Conservation (phyloP, 805 yeast genomes). For the Metschnikowia borealis region DNA sequence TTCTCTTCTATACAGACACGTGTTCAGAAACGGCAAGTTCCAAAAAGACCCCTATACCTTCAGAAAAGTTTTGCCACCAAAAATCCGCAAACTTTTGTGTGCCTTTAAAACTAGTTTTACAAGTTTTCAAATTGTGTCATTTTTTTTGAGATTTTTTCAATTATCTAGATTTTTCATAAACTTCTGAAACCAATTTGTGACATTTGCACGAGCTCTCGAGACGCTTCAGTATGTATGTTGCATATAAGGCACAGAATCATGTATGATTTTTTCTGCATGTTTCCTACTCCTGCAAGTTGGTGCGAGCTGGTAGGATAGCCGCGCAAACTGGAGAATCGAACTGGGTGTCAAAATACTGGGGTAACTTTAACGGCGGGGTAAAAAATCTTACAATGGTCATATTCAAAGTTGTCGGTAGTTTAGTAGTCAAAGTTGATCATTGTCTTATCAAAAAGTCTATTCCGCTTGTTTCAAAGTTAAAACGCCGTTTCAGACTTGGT, state of each 20-base stretch:
- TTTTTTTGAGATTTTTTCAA: background rate
- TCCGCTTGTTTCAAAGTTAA: background rate
- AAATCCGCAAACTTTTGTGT: no score
- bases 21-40: slow-evolving; percentile 3
- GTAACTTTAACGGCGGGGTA: background rate
- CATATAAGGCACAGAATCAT: background rate
- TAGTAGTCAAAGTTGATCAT: background rate
- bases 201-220: background rate
- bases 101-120: background rate
- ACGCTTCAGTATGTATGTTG: background rate
- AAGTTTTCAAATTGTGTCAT: no score
- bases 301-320: slow-evolving; percentile 3
- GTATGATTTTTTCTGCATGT: slow-evolving; percentile 1
- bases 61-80: background rate
- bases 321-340: background rate
- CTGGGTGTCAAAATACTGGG: background rate
- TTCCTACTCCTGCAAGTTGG: slow-evolving; percentile 2
- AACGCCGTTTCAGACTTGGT: background rate
- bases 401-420: background rate
- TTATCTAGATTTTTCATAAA: background rate
- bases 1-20: slow-evolving; percentile 5
- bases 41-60: slow-evolving; percentile 1
- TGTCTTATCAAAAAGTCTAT: background rate
- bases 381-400: background rate
- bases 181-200: background rate